A percentile compares a stretch with the other conserved stretches of the same genome.
These are phyloP conservation scores for Basidiobolus meristosporus DNA, from an alignment of 371 early-diverging fungal genomes.

Conservation along the genomic window DNA sequence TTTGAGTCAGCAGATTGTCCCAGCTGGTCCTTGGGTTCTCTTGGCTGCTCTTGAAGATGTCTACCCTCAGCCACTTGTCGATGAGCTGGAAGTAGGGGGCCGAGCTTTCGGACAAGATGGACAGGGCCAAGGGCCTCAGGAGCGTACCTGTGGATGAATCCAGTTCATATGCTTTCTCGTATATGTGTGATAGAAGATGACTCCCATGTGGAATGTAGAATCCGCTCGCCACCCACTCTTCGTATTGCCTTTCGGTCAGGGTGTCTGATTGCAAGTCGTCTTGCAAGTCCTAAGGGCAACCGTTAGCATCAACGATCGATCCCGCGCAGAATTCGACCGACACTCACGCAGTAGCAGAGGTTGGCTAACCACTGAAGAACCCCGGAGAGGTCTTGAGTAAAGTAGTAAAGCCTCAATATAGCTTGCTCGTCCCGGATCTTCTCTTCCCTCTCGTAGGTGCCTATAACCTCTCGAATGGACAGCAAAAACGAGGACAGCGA, in stretches of 20 bases:
- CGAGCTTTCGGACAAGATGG: conserved; percentile 13
- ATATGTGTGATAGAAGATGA: conserved; percentile 11
- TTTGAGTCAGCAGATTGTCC: conserved; percentile 1
- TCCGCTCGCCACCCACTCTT: conserved; percentile 2
- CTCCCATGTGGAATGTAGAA: conserved; percentile 18
- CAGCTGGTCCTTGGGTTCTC: conserved; percentile 1
- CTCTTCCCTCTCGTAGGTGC: background rate
- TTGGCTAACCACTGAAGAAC: conserved; percentile 6
- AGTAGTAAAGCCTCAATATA: conserved; percentile 12
- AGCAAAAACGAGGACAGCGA: conserved; percentile 11
- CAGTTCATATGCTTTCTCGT: conserved; percentile 6
- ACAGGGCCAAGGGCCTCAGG: conserved; percentile 13
- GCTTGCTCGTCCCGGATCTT: conserved; percentile 3
- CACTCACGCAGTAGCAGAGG: conserved; percentile 7
- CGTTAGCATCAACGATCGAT: background rate
- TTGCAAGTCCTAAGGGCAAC: background rate
- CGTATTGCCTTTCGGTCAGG: conserved; percentile 1
- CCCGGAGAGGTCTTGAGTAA: conserved; percentile 5
- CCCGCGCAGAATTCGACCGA: background rate
- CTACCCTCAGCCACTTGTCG: conserved; percentile 16
- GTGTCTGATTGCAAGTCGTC: background rate
- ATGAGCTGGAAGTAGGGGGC: conserved; percentile 16
- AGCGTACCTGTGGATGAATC: conserved; percentile 9
- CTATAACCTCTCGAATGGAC: conserved; percentile 7
- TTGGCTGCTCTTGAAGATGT: background rate